Base-by-base conservation (phyloP, 2,329 filamentous ascomycete species). In the Cladophialophora carrionii region DNA sequence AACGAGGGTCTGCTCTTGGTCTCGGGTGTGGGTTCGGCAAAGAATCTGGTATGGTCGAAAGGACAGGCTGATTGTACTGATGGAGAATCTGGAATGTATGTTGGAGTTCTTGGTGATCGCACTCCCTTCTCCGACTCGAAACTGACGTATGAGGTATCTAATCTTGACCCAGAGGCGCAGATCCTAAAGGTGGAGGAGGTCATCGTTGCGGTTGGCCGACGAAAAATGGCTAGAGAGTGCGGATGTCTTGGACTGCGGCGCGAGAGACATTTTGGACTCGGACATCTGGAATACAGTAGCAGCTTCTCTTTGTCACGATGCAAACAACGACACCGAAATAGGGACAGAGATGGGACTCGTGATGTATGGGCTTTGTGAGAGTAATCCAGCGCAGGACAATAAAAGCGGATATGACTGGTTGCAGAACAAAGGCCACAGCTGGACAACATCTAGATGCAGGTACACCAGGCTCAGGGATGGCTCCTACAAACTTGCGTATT, bases 31-130 rank as follows among this genome's bases (percentile, higher is more conserved):
- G 22, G 20, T 34, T 61, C 20, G 52, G 49, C 32, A 37, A 61
- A 57, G 32, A 61, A 52, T 46, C 61, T 55, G 49, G 54, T 32
- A 60, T 62, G 57, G 56, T 69, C 61, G 55, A 64, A 68, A 14
- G 68, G 64, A 55, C 58, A n/a, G 5, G 54, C 26, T 24, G 46
- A 51, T 22, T 37, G 24, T 12, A 41, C 24, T 22, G 62, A 58
- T 7, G 62, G 43, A 1, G 65, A 60, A 12, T 65, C 58, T 37
- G 68, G 68, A 31, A 60, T 7, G 54, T 68, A 70, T 12, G 64
- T 70, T 17, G 68, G 68, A 3, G 66, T 67, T 31, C 68, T 62
- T 6, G 68, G 68, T n/a, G 68, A 70, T 32, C 68, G 64, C 32
- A 67, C 31, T 51, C 51, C 53, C 37, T 69, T 57, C 9, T 65